phyloP scores from a whole-genome alignment of 2,329 filamentous ascomycete genomes.

The Neopestalotiopsis sp. region DNA sequence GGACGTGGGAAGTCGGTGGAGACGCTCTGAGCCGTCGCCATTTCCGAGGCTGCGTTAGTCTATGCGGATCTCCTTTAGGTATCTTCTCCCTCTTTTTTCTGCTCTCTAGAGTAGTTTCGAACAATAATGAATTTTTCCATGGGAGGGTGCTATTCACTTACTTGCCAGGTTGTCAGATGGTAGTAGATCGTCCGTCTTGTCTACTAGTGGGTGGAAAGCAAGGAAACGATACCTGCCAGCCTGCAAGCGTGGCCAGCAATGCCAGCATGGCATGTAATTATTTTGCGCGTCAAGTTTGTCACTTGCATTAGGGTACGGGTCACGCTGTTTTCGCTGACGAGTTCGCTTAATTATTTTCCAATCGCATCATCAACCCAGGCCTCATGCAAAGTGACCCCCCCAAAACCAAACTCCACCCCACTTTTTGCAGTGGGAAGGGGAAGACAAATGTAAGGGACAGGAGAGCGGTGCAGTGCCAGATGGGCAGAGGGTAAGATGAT shows the following conservation, averaged over 20 bases:
- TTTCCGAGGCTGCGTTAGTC: constrained; percentile 5
- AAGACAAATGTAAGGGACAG: constrained; percentile 11
- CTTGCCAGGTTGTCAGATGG: background rate
- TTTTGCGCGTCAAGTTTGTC: background rate
- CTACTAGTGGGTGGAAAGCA: background rate
- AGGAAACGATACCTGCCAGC: too few species aligned
- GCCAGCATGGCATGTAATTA: background rate
- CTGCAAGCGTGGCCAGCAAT: background rate
- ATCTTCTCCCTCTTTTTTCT: background rate
- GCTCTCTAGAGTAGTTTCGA: too few species aligned
- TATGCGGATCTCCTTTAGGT: background rate
- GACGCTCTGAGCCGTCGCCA: constrained; percentile 6
- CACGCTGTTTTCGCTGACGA: constrained; percentile 1
- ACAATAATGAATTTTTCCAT: too few species aligned
- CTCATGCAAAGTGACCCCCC: constrained; percentile 8
- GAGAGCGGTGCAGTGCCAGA: background rate
- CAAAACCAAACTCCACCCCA: background rate
- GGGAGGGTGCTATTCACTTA: background rate
- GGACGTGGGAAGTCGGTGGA: background rate
- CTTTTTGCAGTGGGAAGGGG: background rate
- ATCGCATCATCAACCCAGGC: constrained; percentile 3
- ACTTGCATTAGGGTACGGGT: constrained; percentile 7
- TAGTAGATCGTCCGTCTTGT: background rate
- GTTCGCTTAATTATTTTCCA: constrained; percentile 2
- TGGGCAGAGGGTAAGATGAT: background rate